Percentiles rank a stretch among this genome's conserved stretches.
phyloP scores from a whole-genome alignment of 2,329 filamentous ascomycete genomes.

The Diaporthe australafricana region DNA sequence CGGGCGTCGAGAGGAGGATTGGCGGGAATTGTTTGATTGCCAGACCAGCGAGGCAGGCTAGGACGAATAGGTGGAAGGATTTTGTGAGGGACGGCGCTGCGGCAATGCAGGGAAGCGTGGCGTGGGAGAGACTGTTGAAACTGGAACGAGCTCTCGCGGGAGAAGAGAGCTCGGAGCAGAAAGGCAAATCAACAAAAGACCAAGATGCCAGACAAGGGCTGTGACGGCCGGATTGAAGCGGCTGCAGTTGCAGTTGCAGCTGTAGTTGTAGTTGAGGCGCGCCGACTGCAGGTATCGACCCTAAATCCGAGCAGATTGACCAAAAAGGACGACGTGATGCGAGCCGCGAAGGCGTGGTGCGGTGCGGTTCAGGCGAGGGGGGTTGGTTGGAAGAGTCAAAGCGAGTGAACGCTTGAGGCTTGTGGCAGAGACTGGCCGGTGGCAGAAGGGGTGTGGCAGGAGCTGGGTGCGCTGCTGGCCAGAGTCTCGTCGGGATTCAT shows the following conservation, averaged over 20 bases:
- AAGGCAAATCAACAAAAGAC: slow-evolving; percentile 29
- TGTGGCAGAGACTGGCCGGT: slow-evolving; percentile 28
- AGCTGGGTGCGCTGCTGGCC: slow-evolving; percentile 33
- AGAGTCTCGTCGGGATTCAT: slow-evolving; percentile 20
- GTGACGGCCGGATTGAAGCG: background rate
- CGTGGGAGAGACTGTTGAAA: slow-evolving; percentile 18
- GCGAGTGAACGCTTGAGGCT: slow-evolving; percentile 37
- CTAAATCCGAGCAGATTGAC: slow-evolving; percentile 8
- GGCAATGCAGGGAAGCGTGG: slow-evolving; percentile 29
- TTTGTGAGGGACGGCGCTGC: slow-evolving; percentile 32
- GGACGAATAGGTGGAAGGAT: slow-evolving; percentile 20
- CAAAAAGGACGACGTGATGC: slow-evolving; percentile 16
- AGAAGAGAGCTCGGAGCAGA: slow-evolving; percentile 12
- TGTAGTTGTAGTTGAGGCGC: slow-evolving; percentile 1
- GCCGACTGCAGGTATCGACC: slow-evolving; percentile 21
- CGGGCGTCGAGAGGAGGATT: slow-evolving; percentile 23
- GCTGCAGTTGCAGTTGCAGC: slow-evolving; percentile 1
- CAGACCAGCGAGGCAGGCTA: slow-evolving; percentile 11
- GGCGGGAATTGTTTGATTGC: slow-evolving; percentile 26
- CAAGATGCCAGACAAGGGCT: slow-evolving; percentile 9
- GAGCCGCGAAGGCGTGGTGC: slow-evolving; percentile 5
- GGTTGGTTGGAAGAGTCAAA: slow-evolving; percentile 30
- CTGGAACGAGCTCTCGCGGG: slow-evolving; percentile 28
- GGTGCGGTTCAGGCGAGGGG: background rate
- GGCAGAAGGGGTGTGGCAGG: slow-evolving; percentile 16